phyloP scores from a whole-genome alignment of 202 grass and related monocot species.

The Schoenoplectus triqueter region DNA sequence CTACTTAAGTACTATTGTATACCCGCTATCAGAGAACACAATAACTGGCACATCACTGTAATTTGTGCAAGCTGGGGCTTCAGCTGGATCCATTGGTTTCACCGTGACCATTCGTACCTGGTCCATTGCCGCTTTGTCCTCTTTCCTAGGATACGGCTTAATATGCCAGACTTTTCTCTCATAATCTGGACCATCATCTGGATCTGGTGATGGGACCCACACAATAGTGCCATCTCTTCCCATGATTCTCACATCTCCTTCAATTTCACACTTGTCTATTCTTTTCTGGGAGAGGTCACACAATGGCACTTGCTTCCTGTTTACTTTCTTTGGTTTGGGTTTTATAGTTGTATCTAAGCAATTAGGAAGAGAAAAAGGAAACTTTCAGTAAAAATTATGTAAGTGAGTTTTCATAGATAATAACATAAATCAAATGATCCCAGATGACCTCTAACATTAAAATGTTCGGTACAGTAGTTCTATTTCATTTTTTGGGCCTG shows the following conservation, averaged over 20 bases:
- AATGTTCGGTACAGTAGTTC: not conserved
- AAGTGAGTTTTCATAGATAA: not conserved
- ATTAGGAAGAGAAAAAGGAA: not conserved
- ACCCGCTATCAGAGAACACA: conserved; percentile 78
- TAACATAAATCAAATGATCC: not conserved
- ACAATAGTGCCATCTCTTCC: conserved; percentile 50
- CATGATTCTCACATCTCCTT: conserved; percentile 76
- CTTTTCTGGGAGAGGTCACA: conserved; percentile 76
- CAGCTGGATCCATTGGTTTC: conserved; percentile 20
- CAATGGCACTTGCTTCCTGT: conserved; percentile 66
- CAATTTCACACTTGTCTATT: conserved; percentile 78
- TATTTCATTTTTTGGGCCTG: not conserved
- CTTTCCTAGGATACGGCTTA: conserved; percentile 86
- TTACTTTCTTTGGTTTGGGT: conserved; percentile 29
- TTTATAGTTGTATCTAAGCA: conserved; percentile 22
- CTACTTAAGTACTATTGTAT: conserved; percentile 32
- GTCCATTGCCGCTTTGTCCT: conserved; percentile 57
- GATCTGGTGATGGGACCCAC: conserved; percentile 46
- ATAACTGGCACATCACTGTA: conserved; percentile 59
- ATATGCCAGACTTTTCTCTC: conserved; percentile 56
- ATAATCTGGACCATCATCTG: conserved; percentile 40
- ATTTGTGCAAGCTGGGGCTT: conserved; percentile 47
- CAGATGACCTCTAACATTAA: conserved; percentile 3
- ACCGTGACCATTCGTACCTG: conserved; percentile 44
- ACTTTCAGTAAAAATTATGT: conserved; percentile 10